Base-by-base conservation (phyloP, 768 basidiomycete species). In the Trametes punicea region DNA sequence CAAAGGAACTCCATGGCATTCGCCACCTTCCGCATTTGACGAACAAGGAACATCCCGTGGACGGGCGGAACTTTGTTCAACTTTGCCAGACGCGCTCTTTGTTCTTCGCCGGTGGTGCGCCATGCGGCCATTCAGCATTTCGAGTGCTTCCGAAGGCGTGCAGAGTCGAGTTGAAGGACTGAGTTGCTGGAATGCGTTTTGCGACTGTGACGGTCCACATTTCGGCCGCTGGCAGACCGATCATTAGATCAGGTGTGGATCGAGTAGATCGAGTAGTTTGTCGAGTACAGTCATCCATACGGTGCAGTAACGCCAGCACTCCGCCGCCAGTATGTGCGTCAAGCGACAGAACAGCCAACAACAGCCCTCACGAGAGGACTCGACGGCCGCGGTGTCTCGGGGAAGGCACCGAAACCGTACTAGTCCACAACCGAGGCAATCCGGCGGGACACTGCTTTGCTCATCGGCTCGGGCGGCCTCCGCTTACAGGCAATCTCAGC, bases 361-460 rank as follows among this genome's bases (percentile, higher is more conserved):
- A n/a, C n/a, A n/a, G n/a, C n/a, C n/a, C n/a, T n/a, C n/a, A n/a
- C n/a, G n/a, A n/a, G n/a, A n/a, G n/a, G n/a, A 38, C 36, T 15
- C 15, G 36, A 38, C 36, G 36, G n/a, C n/a, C n/a, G n/a, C n/a
- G n/a, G n/a, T n/a, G n/a, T n/a, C n/a, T n/a, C n/a, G n/a, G n/a
- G n/a, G n/a, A n/a, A n/a, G n/a, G n/a, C n/a, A n/a, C n/a, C n/a
- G n/a, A n/a, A n/a, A n/a, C n/a, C n/a, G n/a, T n/a, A n/a, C n/a
- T 38, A 18, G 36, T 38, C 13, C n/a, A 30, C n/a, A 39, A 6
- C 21, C 42, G 42, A 44, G 18, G 18, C 11, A 31, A 47, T 31
- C 46, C 46, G 50, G 26, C 55, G 46, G 47, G n/a, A 42, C 56
- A 45, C 49, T 44, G 56, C 56, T 51, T 51, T 57, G 11, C 2